Base-by-base conservation (phyloP, 768 basidiomycete genomes). In the Kwoniella botswanensis region DNA sequence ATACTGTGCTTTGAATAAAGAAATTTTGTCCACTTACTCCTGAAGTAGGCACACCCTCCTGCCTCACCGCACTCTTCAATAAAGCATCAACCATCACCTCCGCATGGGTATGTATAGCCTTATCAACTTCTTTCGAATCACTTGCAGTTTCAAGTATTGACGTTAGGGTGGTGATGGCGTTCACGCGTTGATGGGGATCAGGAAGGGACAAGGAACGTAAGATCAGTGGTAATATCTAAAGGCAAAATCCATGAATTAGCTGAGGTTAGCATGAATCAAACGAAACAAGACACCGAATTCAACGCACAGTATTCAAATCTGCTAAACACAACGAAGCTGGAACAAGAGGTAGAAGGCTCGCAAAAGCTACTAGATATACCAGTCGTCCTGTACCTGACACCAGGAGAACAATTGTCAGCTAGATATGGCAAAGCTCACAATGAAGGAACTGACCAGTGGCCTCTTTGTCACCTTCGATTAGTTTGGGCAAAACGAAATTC, bases 221-320 rank as follows among this genome's bases (percentile, higher is more conserved):
- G 4, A 99, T 86, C 15, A 98, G 86, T 0, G 97, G 94, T 74
- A 98, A 88, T 13, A 98, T 88, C 95, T 98, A 76, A 3, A 6
- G 18, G 42, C 44, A 60, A 69, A 53, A 59, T 59, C 13, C 46
- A 22, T 55, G 17, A 55, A 63, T 61, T n/a, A 42, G 10, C 57
- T 46, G 26, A 42, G 12, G 18, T 22, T 21, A 41, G 35, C 35
- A 35, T 7, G 6, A 11, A 12, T 64, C 3, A 24, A 21, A 53
- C 43, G 21, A 12, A 9, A 18, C 54, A 13, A 55, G 54, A 55
- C 11, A 21, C 6, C 21, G 18, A 55, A 55, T 24, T n/a, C 21
- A 4, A 74, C 80, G 61, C 18, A 86, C 86, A 54, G 81, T 84
- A 0, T 90, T 82, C 82, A 98, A 87, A 74, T 93, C 88, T 24